Conservation (phyloP, 2,329 filamentous ascomycete species). For the Phyllachora maydis region DNA sequence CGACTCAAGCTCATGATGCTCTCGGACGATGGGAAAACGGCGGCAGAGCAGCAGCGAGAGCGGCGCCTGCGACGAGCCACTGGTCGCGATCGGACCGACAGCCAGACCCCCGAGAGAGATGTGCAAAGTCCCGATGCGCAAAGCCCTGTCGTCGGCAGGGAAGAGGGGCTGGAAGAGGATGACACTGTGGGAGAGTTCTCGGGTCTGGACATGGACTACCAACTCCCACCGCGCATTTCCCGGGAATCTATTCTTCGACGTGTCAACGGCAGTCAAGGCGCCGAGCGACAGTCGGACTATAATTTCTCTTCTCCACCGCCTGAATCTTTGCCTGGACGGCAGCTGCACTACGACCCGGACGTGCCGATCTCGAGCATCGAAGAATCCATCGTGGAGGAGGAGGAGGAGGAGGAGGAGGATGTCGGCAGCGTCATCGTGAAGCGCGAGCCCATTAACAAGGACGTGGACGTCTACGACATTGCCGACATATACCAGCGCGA, state of each 20-base stretch:
- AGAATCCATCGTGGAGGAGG: constrained; percentile 37
- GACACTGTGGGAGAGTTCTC: constrained; percentile 39
- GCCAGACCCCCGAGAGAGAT: constrained; percentile 21
- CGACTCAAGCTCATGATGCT: constrained; percentile 77
- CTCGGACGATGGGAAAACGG: constrained; percentile 43
- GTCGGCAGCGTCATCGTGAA: constrained; percentile 44
- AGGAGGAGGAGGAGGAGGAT: constrained; percentile 23
- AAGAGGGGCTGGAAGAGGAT: constrained; percentile 31
- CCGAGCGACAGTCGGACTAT: constrained; percentile 39
- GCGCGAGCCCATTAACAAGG: constrained; percentile 36
- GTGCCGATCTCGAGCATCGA: constrained; percentile 79
- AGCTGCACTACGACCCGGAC: constrained; percentile 58
- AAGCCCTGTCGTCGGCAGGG: constrained; percentile 11
- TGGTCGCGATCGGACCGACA: constrained; percentile 21
- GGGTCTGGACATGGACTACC: constrained; percentile 37
- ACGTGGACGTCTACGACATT: constrained; percentile 44
- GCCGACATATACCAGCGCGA: constrained; percentile 38
- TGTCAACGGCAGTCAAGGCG: constrained; percentile 44
- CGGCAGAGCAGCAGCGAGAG: constrained; percentile 46
- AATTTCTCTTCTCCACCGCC: constrained; percentile 41
- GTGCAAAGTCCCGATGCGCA: constrained; percentile 9
- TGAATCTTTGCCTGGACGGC: constrained; percentile 32
- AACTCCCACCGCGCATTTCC: constrained; percentile 62
- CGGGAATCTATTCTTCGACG: constrained; percentile 84
- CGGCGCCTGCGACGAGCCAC: constrained; percentile 45